Evolutionary conservation across 2,329 filamentous ascomycete species (phyloP).

Genomic region (Talaromyces sp.): DNA sequence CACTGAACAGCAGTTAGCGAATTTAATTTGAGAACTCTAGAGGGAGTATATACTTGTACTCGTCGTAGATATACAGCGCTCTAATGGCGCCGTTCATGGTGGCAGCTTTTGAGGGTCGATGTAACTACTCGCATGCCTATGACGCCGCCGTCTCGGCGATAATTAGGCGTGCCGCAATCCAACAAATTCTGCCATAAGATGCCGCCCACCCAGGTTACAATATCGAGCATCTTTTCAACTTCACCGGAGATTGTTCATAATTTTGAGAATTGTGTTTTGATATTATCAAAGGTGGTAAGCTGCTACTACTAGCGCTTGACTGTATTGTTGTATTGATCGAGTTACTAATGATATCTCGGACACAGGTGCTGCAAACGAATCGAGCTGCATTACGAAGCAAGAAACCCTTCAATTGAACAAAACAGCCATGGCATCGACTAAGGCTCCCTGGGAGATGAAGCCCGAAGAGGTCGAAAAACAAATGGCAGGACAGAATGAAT

Average conservation of each 20-base stretch:
- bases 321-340: not conserved
- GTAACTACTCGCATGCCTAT: conserved; percentile 18
- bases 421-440: conserved; percentile 38
- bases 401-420: not conserved
- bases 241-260: not conserved
- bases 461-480: conserved; percentile 62
- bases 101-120: conserved; percentile 19
- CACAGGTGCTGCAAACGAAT: not conserved
- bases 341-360: not conserved
- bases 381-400: not conserved
- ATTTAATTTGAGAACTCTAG: not conserved
- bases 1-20: conserved; percentile 50
- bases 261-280: not conserved
- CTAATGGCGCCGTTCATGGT: conserved; percentile 85
- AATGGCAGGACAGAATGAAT: conserved; percentile 35
- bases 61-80: conserved; percentile 95
- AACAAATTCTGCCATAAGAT: conserved; percentile 34
- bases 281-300: not conserved
- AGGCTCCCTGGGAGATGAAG: conserved; percentile 50
- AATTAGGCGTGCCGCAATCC: not conserved
- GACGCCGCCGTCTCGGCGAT: conserved; percentile 18
- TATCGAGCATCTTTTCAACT: not conserved
- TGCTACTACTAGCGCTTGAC: not conserved
- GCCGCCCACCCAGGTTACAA: conserved; percentile 24
- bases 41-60: conserved; percentile 71